Base-by-base conservation (phyloP, 2,329 filamentous ascomycete genomes). In the Xylariaceae sp. region DNA sequence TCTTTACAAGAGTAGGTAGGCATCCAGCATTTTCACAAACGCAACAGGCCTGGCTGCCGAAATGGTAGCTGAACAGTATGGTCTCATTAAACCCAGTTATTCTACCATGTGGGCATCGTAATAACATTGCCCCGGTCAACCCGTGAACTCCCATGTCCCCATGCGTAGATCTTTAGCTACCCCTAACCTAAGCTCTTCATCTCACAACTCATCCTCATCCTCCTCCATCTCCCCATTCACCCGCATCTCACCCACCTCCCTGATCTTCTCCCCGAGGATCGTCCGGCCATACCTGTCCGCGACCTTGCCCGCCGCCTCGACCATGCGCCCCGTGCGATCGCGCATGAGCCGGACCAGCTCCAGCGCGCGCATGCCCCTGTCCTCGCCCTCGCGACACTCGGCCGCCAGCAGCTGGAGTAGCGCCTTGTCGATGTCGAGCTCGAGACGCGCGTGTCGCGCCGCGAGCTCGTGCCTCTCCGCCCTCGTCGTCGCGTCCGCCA, bases 381-480 rank as follows among this genome's bases (percentile, higher is more conserved):
- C 89, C 61, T 98, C 92, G 31, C 88, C 88, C 50, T 92, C 87
- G 43, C 88, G 80, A 60, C 92, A 98, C 68, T 97, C 92, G 5
- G 83, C 70, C 2, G 87, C 89, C 56, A 98, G 70, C 59, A 97
- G 74, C 67, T 96, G 88, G 48, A 98, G 69, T 35, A 98, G 70
- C 30, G 83, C 80, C 68, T 95, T 95, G 68, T 98, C 89, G 26
- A 94, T 78, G 31, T 94, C 87, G 31, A 94, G 68, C 61, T 94
- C 86, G 39, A 88, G 73, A 27, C 78, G 73, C 11, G 78, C 74
- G 11, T 95, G 73, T 31, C 79, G 74, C 15, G 69, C 68, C 17
- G 83, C 81, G 59, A 90, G 83, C 5, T 73, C 64, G 36, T 78
- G 69, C 0, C 75, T 76, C 1, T n/a, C n/a, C n/a, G n/a, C n/a